A percentile compares a stretch with the other conserved stretches of the same genome.
Evolutionary conservation across 306 rosid species (phyloP).

Genomic region (Dalbergia cochinchinensis): DNA sequence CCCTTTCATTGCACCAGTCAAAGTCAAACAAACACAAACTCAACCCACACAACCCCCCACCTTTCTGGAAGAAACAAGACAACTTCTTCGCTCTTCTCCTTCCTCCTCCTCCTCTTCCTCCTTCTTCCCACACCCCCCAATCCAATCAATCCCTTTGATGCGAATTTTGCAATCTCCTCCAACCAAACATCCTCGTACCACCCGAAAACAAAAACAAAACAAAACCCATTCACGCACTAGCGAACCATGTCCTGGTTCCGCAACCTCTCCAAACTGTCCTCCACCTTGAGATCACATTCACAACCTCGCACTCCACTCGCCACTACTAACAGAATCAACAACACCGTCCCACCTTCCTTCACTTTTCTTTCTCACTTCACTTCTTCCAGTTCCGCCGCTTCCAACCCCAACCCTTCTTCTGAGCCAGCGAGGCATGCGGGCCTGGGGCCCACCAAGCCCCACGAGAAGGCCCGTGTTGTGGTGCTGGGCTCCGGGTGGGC

Average conservation of each 20-base stretch:
- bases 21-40: not conserved
- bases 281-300: slow-evolving; percentile 40
- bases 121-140: too few species aligned
- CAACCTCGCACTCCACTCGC: slow-evolving; percentile 12
- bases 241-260: slow-evolving; percentile 69
- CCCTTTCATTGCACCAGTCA: too few species aligned
- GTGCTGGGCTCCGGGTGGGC: slow-evolving; percentile 97
- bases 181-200: too few species aligned
- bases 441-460: slow-evolving; percentile 61
- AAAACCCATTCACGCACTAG: not conserved
- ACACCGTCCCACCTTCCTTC: slow-evolving; percentile 17
- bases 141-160: too few species aligned
- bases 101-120: not conserved
- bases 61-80: not conserved
- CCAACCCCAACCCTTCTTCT: not conserved
- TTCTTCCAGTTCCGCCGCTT: slow-evolving; percentile 18
- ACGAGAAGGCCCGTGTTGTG: slow-evolving; percentile 92
- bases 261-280: slow-evolving; percentile 57
- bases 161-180: not conserved
- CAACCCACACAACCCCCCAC: not conserved
- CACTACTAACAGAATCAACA: not conserved
- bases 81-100: not conserved
- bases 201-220: too few species aligned
- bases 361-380: slow-evolving; percentile 55
- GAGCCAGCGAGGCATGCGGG: slow-evolving; percentile 45